Evolutionary conservation across 1,284 basidiomycete genomes (phyloP).

Genomic region (Leccinum pallidistipes): DNA sequence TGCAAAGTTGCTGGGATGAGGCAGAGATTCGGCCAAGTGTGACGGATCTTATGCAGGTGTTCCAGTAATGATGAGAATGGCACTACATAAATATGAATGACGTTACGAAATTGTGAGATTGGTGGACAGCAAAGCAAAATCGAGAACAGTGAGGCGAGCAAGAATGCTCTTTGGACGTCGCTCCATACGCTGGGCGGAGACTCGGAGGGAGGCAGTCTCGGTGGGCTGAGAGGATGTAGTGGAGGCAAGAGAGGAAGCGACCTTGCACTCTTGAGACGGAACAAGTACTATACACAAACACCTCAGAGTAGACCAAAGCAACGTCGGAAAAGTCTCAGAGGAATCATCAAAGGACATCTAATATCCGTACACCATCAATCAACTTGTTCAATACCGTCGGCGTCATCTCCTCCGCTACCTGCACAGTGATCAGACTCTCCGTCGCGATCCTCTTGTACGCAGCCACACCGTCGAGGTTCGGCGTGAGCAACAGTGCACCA

Average conservation of each 20-base stretch:
- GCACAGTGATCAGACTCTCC: neutral
- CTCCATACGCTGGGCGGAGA: too few species aligned
- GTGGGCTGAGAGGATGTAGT: too few species aligned
- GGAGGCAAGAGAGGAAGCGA: too few species aligned
- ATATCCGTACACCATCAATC: neutral
- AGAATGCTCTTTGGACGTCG: neutral
- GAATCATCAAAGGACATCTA: neutral
- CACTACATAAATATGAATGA: neutral
- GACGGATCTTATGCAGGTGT: constrained; percentile 34
- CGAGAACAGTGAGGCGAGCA: neutral
- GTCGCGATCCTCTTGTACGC: neutral
- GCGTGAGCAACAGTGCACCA: neutral
- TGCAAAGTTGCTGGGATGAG: constrained; percentile 46
- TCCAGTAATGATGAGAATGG: constrained; percentile 8
- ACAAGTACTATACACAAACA: too few species aligned
- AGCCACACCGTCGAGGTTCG: neutral
- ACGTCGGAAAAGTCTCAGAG: too few species aligned
- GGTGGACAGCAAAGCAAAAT: too few species aligned
- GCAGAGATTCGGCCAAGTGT: constrained; percentile 42
- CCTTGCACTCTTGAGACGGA: too few species aligned
- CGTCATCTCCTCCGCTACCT: neutral
- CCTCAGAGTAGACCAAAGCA: too few species aligned
- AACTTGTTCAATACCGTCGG: neutral
- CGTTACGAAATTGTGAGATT: neutral
- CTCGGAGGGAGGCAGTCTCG: too few species aligned